Evolutionary conservation across 2,329 filamentous ascomycete species (phyloP).

Genomic region (Aspergillus neotritici): DNA sequence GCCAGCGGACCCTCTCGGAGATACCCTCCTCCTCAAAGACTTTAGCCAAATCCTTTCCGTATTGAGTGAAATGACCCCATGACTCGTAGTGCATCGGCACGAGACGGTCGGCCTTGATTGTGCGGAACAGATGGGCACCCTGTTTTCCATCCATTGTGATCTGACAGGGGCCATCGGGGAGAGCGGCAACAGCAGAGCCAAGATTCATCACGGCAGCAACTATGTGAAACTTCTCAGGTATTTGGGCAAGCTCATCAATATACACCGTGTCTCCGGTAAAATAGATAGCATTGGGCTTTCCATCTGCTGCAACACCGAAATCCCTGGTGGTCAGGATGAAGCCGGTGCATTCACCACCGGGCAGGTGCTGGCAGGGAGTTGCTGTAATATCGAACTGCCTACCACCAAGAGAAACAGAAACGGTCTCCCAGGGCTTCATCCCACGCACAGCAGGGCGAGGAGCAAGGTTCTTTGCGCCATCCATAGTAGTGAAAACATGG

Average conservation of each 20-base stretch:
- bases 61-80: slow-evolving; percentile 44
- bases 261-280: slow-evolving; percentile 49
- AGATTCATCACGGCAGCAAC: slow-evolving; percentile 39
- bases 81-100: slow-evolving; percentile 47
- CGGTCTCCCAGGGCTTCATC: slow-evolving; percentile 38
- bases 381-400: slow-evolving; percentile 37
- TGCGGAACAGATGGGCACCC: slow-evolving; percentile 35
- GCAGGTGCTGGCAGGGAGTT: slow-evolving; percentile 43
- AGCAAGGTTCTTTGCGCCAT: slow-evolving; percentile 42
- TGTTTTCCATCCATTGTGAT: slow-evolving; percentile 45
- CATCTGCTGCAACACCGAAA: slow-evolving; percentile 35
- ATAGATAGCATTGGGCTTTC: slow-evolving; percentile 44
- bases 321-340: slow-evolving; percentile 37
- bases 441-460: slow-evolving; percentile 41
- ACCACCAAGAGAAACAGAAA: slow-evolving; percentile 24
- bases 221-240: slow-evolving; percentile 35
- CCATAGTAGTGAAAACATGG: slow-evolving; percentile 43
- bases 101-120: slow-evolving; percentile 38
- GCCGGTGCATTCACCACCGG: slow-evolving; percentile 42
- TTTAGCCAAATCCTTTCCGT: slow-evolving; percentile 22
- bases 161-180: slow-evolving; percentile 25
- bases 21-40: slow-evolving; percentile 34
- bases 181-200: slow-evolving; percentile 27
- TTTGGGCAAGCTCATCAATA: slow-evolving; percentile 35
- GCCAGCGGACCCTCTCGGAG: slow-evolving; percentile 31